Evolutionary conservation across 2,329 filamentous ascomycete species (phyloP), one percentile per base, ranked within the genome.

Genomic region (Tolypocladium sp.): DNA sequence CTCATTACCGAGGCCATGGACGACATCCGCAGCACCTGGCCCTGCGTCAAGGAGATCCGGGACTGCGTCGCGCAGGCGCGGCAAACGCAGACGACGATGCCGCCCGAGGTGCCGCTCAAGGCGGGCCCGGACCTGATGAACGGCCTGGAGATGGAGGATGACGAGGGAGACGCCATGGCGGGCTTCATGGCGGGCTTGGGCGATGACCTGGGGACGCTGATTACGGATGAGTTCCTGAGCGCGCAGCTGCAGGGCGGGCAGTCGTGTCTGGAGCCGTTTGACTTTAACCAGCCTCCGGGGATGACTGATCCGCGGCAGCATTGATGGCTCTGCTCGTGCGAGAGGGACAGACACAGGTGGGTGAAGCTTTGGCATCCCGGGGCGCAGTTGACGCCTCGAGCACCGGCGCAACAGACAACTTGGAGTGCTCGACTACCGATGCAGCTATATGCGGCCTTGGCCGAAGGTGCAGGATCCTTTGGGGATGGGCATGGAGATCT

Each of bases 21-120:
- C 40, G 73, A 76, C n/a, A 79, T 85, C 40, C 73, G 83, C 37
- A 73, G 77, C 46, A 78, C 76, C 9, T 80, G 75, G 74, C 75
- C 76, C 7, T 79, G 76, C 62, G 73, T 79, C 38, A 68, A 67
- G 33, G 77, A 79, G 62, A 74, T 80, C 10, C 66, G 69, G 37
- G 72, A 75, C 56, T 68, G 68, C 46, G 62, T 72, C 51, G 58
- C 70, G 49, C 64, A 69, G 46, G 68, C 69, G 38, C 69, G 69
- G 59, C 65, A 67, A 56, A 65, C 65, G 27, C 70, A 72, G 60
- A 61, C 64, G n/a, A 64, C 68, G 46, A 60, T 69, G 61, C 70
- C 68, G 8, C 70, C 70, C 0, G 68, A 71, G 38, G 69, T 70
- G 42, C 68, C 69, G 20, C 65, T 72, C 38, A 68, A 69, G 33